Base-by-base conservation (phyloP, 139 green algal species). In the Chlamydomonas schloesseri region DNA sequence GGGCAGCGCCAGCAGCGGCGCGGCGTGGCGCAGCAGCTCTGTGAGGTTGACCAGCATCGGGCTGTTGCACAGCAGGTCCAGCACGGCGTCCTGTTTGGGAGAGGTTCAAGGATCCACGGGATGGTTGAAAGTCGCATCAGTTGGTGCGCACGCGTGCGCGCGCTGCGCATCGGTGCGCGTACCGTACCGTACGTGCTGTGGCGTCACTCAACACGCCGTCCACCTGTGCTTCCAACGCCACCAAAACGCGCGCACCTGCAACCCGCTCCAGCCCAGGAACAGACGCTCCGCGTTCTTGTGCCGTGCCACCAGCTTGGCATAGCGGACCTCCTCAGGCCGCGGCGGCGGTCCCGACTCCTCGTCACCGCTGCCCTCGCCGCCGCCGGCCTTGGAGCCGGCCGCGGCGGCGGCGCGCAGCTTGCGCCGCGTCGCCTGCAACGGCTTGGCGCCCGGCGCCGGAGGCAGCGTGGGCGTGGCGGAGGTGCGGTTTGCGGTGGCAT, bases 61-160 rank as follows among this genome's bases (percentile, higher is more conserved):
- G 67, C 47, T 77, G 79, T 85, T 85, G 67, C 65, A 76, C 23
- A 85, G 46, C 23, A 85, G 68, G 21, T 76, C 79, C 31, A 85
- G n/a, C 23, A 85, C 47, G 11, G 47, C 47, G 47, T 85, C 79
- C 67, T 85, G 79, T 1, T 58, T 5, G 5, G 42, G n/a, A n/a
- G n/a, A n/a, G n/a, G n/a, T n/a, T n/a, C n/a, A n/a, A n/a, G n/a
- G n/a, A n/a, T n/a, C n/a, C n/a, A n/a, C n/a, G n/a, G n/a, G n/a
- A n/a, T n/a, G n/a, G n/a, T n/a, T n/a, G n/a, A n/a, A n/a, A n/a
- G n/a, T n/a, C n/a, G n/a, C n/a, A n/a, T n/a, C n/a, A n/a, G n/a
- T n/a, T n/a, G n/a, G n/a, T n/a, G n/a, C n/a, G n/a, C n/a, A n/a
- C n/a, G n/a, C n/a, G n/a, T n/a, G n/a, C n/a, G n/a, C n/a, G n/a